A percentile compares a stretch with the other conserved stretches of the same genome.
Evolutionary conservation across 2,329 filamentous ascomycete species (phyloP).

Genomic region (Cercospora nicotianae): DNA sequence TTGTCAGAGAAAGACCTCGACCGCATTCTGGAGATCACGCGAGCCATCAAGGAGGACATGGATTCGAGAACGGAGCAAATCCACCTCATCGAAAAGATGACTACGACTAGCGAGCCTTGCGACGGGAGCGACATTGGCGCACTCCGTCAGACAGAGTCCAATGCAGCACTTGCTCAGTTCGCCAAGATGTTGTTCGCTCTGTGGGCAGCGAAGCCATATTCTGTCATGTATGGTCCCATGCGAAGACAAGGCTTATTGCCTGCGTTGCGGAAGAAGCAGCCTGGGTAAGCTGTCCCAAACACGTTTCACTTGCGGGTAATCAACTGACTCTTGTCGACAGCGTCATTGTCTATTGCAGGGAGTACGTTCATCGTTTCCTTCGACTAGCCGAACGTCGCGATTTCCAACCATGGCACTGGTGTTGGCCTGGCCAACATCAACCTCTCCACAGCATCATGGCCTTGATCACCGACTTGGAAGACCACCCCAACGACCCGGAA

Average conservation of each 20-base stretch:
- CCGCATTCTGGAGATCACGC: slow-evolving; percentile 25
- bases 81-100: slow-evolving; percentile 19
- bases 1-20: slow-evolving; percentile 24
- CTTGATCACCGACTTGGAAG: slow-evolving; percentile 30
- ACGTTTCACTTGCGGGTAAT: not conserved
- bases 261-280: slow-evolving; percentile 25
- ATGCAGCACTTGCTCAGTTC: slow-evolving; percentile 25
- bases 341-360: slow-evolving; percentile 26
- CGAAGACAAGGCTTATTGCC: slow-evolving; percentile 22
- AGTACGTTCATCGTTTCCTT: slow-evolving; percentile 29
- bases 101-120: slow-evolving; percentile 14
- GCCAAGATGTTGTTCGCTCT: slow-evolving; percentile 27
- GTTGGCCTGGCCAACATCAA: slow-evolving; percentile 31
- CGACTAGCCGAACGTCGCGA: slow-evolving; percentile 26
- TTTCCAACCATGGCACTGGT: slow-evolving; percentile 32
- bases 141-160: slow-evolving; percentile 26
- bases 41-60: slow-evolving; percentile 25
- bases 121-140: slow-evolving; percentile 26
- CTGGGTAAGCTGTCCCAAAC: slow-evolving; percentile 16
- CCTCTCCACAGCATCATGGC: slow-evolving; percentile 32
- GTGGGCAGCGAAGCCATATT: slow-evolving; percentile 30
- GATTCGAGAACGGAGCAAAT: slow-evolving; percentile 23
- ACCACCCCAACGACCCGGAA: slow-evolving; percentile 24
- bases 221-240: slow-evolving; percentile 30
- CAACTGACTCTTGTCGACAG: slow-evolving; percentile 18